These are phyloP conservation scores for Camellia sinensis DNA, from an alignment of 148 eudicot genomes.

Conservation along the genomic window DNA sequence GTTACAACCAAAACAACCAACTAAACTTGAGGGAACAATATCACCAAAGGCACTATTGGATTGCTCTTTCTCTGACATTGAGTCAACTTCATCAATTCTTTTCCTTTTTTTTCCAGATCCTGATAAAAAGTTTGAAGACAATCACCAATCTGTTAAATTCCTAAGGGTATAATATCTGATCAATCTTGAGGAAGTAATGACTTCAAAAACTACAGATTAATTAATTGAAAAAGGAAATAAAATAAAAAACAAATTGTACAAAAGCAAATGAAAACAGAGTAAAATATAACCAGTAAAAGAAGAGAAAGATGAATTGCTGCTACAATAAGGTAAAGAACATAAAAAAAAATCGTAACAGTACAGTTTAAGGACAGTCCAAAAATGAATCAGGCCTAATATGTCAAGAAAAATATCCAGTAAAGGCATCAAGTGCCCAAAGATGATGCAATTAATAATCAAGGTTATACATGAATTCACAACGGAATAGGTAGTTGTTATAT, in stretches of 20 bases:
- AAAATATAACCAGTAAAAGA: neutral
- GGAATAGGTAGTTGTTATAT: neutral
- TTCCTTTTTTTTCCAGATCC: slow-evolving; percentile 48
- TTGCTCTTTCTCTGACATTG: slow-evolving; percentile 19
- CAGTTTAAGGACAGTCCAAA: neutral
- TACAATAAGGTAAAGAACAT: neutral
- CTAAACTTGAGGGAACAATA: slow-evolving; percentile 24
- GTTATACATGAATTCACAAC: neutral
- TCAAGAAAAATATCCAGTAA: neutral
- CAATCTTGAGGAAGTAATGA: neutral
- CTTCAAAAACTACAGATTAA: slow-evolving; percentile 9
- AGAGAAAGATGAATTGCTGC: neutral
- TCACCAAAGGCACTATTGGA: slow-evolving; percentile 17
- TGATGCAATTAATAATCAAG: neutral
- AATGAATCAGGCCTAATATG: neutral
- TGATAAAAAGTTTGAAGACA: slow-evolving; percentile 27
- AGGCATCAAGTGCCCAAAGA: slow-evolving; percentile 5
- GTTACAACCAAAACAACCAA: slow-evolving; percentile 17
- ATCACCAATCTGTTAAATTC: neutral
- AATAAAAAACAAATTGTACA: neutral
- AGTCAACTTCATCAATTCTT: slow-evolving; percentile 33
- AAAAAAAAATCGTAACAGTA: neutral
- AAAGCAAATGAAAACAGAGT: neutral
- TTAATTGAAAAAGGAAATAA: neutral
- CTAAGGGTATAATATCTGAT: neutral